phyloP scores from a whole-genome alignment of 2,329 filamentous ascomycete genomes.

The Pseudonectria buxi region DNA sequence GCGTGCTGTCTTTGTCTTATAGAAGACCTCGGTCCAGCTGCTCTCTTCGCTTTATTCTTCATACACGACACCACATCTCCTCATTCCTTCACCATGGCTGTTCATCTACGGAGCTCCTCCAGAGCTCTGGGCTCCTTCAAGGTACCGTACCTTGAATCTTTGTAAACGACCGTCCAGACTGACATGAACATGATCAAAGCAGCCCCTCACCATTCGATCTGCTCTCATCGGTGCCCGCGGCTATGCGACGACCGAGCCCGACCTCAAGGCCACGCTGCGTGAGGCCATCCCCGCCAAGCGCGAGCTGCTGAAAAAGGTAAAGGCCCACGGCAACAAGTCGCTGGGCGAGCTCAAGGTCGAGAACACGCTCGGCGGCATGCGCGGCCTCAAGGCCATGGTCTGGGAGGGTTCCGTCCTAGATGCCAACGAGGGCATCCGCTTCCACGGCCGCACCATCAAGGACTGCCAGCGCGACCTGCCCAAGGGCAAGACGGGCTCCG shows the following conservation, averaged over 20 bases:
- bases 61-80: not conserved
- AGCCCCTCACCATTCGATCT: constrained; percentile 26
- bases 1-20: too few relatives aligned
- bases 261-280: constrained; percentile 81
- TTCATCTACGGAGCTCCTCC: constrained; percentile 55
- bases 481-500: constrained; percentile 84
- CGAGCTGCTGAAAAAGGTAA: constrained; percentile 89
- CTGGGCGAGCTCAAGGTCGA: constrained; percentile 91
- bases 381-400: constrained; percentile 94
- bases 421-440: constrained; percentile 93
- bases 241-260: constrained; percentile 75
- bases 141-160: too few relatives aligned
- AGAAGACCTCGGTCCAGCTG: not conserved
- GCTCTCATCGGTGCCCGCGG: constrained; percentile 36
- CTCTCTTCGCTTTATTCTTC: not conserved
- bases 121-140: constrained; percentile 58
- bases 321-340: constrained; percentile 71
- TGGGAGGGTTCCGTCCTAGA: constrained; percentile 98
- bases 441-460: constrained; percentile 96
- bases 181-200: not conserved
- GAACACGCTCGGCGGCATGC: constrained; percentile 94
- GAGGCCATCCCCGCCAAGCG: constrained; percentile 85
- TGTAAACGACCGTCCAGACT: constrained; percentile 18
- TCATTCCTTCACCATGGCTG: constrained; percentile 45
- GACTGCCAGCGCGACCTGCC: constrained; percentile 92